Percentiles rank a stretch among this genome's conserved stretches.
Conservation (phyloP, 768 basidiomycete species). For the Saitozyma podzolica region DNA sequence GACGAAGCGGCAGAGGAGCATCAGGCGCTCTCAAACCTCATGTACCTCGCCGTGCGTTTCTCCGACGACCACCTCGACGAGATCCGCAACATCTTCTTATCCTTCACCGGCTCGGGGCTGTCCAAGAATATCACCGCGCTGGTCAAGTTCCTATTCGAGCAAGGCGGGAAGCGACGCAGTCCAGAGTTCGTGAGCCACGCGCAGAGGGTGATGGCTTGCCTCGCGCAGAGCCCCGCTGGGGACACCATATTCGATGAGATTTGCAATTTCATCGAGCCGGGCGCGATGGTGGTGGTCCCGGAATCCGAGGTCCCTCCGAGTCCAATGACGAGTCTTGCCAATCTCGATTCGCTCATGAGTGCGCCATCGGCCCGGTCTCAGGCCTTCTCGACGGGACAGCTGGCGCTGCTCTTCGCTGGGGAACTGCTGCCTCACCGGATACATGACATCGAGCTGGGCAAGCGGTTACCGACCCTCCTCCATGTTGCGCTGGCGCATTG, state of each 20-base stretch:
- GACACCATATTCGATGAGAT: conserved; percentile 75
- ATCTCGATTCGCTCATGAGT: conserved; percentile 55
- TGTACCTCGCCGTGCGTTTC: conserved; percentile 77
- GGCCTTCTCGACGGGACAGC: conserved; percentile 74
- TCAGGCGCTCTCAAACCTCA: conserved; percentile 72
- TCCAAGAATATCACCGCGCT: conserved; percentile 70
- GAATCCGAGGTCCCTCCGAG: conserved; percentile 33
- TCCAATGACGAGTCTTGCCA: conserved; percentile 59
- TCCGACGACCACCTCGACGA: conserved; percentile 74
- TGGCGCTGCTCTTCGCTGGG: conserved; percentile 72
- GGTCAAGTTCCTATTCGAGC: conserved; percentile 79
- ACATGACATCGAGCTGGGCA: conserved; percentile 67
- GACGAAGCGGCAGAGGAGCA: conserved; percentile 58
- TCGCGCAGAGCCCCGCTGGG: conserved; percentile 74
- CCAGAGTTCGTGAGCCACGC: conserved; percentile 75
- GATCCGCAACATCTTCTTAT: conserved; percentile 73
- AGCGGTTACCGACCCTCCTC: conserved; percentile 68
- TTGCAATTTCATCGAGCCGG: conserved; percentile 79
- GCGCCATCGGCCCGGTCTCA: conserved; percentile 45
- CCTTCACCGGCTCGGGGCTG: conserved; percentile 67
- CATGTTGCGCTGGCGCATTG: conserved; percentile 78
- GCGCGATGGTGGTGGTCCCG: conserved; percentile 77
- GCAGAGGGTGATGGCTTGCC: conserved; percentile 75
- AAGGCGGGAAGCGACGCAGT: conserved; percentile 80
- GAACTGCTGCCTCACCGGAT: conserved; percentile 54